Conservation (phyloP, 2,329 filamentous ascomycete genomes). For the Zopfia rhizophila region DNA sequence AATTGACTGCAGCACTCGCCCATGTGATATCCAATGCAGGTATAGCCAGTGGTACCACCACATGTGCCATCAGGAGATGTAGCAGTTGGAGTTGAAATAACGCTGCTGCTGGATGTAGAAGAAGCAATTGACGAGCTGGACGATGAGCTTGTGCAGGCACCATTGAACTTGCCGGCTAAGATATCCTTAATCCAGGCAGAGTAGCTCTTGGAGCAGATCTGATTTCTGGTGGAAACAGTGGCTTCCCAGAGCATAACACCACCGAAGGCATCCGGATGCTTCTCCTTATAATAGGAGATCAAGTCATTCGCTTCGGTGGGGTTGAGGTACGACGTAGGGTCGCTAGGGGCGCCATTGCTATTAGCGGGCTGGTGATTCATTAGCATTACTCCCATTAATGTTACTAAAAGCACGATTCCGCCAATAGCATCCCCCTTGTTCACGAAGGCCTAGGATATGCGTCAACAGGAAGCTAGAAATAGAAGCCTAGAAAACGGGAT, state of each 20-base stretch:
- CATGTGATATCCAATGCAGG: conserved; percentile 25
- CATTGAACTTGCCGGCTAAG: conserved; percentile 30
- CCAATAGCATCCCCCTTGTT: too few relatives aligned
- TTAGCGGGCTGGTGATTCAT: conserved; percentile 30
- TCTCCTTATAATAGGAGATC: conserved; percentile 48
- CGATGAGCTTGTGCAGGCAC: conserved; percentile 28
- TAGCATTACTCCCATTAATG: neutral
- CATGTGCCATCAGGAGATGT: conserved; percentile 21
- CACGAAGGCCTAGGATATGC: too few relatives aligned
- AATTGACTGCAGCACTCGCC: conserved; percentile 28
- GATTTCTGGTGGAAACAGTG: conserved; percentile 59
- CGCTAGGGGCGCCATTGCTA: conserved; percentile 27
- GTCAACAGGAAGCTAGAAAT: too few relatives aligned
- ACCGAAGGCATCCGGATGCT: conserved; percentile 60
- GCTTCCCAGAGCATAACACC: conserved; percentile 71
- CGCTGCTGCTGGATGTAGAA: conserved; percentile 5
- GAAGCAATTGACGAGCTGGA: conserved; percentile 14
- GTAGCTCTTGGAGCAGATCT: conserved; percentile 57
- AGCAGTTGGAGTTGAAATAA: conserved; percentile 9
- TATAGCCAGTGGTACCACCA: conserved; percentile 19
- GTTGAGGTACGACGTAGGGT: conserved; percentile 57
- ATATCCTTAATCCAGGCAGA: conserved; percentile 60
- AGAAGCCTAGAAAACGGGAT: too few relatives aligned
- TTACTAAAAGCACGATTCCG: too few relatives aligned
- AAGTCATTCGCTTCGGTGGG: conserved; percentile 58